phyloP scores from a whole-genome alignment of 1,284 basidiomycete species.

The Puccinia novopanici region DNA sequence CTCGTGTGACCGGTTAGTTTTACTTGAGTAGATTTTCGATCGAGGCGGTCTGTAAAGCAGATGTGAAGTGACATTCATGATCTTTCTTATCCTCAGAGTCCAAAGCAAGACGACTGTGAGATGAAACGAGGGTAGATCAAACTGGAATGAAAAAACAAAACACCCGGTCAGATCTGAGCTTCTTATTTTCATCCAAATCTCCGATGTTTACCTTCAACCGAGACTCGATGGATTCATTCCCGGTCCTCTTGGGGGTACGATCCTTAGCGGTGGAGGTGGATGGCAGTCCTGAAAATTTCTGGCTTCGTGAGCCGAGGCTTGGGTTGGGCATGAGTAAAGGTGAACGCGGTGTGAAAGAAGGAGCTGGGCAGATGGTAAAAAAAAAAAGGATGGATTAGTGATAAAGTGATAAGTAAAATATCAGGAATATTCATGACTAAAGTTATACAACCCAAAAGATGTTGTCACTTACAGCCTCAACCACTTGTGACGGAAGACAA shows the following conservation, averaged over 20 bases:
- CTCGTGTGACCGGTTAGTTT: no score
- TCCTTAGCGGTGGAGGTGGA: constrained; percentile 3
- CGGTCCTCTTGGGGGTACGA: constrained; percentile 16
- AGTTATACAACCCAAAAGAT: no score
- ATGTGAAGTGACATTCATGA: constrained; percentile 49
- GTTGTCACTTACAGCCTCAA: no score
- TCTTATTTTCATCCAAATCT: background rate
- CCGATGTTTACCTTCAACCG: constrained; percentile 30
- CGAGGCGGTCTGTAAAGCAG: constrained; percentile 39
- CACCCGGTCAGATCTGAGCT: background rate
- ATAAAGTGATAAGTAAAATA: no score
- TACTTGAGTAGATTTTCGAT: constrained; percentile 42
- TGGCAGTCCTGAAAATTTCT: constrained; percentile 16
- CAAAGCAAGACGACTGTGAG: constrained; percentile 11
- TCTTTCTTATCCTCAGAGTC: constrained; percentile 40
- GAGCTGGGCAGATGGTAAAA: no score
- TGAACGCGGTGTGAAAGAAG: no score
- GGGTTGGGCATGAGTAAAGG: constrained; percentile 24
- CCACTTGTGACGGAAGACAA: no score
- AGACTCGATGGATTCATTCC: constrained; percentile 34
- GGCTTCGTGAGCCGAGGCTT: constrained; percentile 9
- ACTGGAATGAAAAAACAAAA: constrained; percentile 26
- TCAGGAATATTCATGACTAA: no score
- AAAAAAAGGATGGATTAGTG: no score
- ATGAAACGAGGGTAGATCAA: constrained; percentile 33